These are phyloP conservation scores for Cucurbita ficifolia DNA, from an alignment of 306 rosid species.

Conservation along the genomic window DNA sequence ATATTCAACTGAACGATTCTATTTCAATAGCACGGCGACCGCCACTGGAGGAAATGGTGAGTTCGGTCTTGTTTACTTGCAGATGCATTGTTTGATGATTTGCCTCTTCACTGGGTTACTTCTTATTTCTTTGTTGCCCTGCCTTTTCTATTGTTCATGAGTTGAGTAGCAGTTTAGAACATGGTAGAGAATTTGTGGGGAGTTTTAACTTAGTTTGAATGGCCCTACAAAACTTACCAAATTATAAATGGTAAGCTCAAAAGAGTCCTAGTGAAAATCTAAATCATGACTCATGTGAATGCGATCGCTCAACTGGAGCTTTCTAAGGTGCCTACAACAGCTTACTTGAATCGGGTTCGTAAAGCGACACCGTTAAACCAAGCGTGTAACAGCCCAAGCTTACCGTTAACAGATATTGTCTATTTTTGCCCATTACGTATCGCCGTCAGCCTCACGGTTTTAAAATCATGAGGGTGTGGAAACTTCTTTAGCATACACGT, in stretches of 20 bases:
- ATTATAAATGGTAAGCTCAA: background rate
- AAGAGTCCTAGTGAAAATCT: background rate
- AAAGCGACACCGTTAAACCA: background rate
- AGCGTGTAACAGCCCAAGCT: no score
- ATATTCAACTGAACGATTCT: constrained; percentile 39
- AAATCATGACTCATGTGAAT: background rate
- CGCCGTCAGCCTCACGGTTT: no score
- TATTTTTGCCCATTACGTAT: no score
- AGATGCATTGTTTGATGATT: background rate
- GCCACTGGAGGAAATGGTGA: constrained; percentile 16
- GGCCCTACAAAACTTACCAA: background rate
- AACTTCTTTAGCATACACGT: no score
- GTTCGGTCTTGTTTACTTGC: constrained; percentile 3
- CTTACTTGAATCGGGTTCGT: background rate
- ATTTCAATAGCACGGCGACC: constrained; percentile 23
- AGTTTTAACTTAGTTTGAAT: background rate
- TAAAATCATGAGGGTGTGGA: no score
- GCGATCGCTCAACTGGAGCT: background rate
- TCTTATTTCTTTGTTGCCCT: background rate
- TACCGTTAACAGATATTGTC: no score
- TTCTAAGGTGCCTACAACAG: background rate
- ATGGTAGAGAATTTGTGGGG: background rate
- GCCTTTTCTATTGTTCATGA: background rate
- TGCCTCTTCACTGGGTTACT: background rate
- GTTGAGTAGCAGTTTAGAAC: background rate